Conservation (phyloP, 2,329 filamentous ascomycete species). For the Phaeophleospora eucalypticola region DNA sequence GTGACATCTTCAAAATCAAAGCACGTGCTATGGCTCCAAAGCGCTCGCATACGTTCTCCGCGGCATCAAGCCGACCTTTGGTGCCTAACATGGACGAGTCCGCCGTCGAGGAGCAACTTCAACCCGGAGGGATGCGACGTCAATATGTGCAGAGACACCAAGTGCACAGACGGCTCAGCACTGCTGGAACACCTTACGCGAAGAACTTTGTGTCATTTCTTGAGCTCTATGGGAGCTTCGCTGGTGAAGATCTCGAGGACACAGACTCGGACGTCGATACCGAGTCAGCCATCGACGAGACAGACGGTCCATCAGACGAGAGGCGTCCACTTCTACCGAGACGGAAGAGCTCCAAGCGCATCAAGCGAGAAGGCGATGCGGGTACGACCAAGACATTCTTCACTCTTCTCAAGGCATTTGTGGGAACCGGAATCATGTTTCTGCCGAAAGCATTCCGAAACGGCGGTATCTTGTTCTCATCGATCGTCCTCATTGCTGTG, state of each 20-base stretch:
- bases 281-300: conserved; percentile 45
- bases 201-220: conserved; percentile 71
- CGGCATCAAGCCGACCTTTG: conserved; percentile 30
- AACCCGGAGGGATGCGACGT: conserved; percentile 53
- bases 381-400: conserved; percentile 71
- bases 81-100: conserved; percentile 20
- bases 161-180: conserved; percentile 36
- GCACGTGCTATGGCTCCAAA: conserved; percentile 48
- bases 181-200: conserved; percentile 53
- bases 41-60: conserved; percentile 65
- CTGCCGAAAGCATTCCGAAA: conserved; percentile 75
- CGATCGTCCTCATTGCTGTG: conserved; percentile 61
- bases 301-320: conserved; percentile 54
- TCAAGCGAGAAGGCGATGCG: conserved; percentile 55
- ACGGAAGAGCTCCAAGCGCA: conserved; percentile 49
- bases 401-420: conserved; percentile 72
- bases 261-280: conserved; percentile 48
- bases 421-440: conserved; percentile 79
- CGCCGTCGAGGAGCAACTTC: conserved; percentile 43
- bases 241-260: conserved; percentile 63
- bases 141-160: conserved; percentile 50
- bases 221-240: conserved; percentile 71
- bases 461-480: conserved; percentile 71
- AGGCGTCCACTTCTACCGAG: conserved; percentile 58
- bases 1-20: conserved; percentile 71